phyloP scores from a whole-genome alignment of 163 green algal species.

The Trebouxia gelatinosa region DNA sequence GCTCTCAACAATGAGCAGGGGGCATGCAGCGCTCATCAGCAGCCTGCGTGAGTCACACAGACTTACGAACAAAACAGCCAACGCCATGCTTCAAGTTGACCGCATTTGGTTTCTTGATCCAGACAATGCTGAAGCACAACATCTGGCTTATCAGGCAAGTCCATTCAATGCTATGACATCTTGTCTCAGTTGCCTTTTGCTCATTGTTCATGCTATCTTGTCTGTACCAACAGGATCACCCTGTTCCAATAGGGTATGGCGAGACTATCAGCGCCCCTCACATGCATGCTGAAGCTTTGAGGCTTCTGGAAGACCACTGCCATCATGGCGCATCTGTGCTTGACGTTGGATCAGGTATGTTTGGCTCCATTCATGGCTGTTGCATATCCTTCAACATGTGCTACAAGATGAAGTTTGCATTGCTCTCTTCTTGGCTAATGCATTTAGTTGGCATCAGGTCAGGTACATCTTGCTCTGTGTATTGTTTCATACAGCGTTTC shows the following conservation, averaged over 20 bases:
- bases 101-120: constrained; percentile 16
- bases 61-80: background rate
- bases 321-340: constrained; percentile 24
- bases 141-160: constrained; percentile 25
- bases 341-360: constrained; percentile 36
- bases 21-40: constrained; percentile 18
- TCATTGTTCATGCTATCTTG: background rate
- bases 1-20: constrained; percentile 2
- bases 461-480: too few relatives aligned
- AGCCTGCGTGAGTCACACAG: constrained; percentile 1
- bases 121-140: background rate
- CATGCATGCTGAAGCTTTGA: constrained; percentile 37
- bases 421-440: too few relatives aligned
- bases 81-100: constrained; percentile 13
- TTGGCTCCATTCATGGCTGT: background rate
- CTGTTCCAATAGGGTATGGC: constrained; percentile 26
- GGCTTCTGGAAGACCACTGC: constrained; percentile 31
- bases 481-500: too few relatives aligned
- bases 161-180: background rate
- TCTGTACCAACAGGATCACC: constrained; percentile 4
- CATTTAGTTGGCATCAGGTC: too few relatives aligned
- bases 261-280: constrained; percentile 40
- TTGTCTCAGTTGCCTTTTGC: background rate
- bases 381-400: too few relatives aligned
- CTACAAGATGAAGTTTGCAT: too few relatives aligned